phyloP scores from a whole-genome alignment of 2,329 filamentous ascomycete species.

The Cytospora chrysosperma region DNA sequence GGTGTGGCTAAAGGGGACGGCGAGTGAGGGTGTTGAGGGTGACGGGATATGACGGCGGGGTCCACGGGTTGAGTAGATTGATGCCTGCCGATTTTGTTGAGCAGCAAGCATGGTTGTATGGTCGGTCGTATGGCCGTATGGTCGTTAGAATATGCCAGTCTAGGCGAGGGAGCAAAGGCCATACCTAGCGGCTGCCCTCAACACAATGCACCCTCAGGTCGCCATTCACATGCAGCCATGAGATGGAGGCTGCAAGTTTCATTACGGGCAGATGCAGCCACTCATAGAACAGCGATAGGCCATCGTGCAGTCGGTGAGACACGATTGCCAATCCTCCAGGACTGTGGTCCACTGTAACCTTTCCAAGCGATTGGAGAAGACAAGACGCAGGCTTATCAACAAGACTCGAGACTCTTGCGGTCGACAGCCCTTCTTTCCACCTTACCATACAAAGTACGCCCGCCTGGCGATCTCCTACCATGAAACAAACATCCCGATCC shows the following conservation, averaged over 20 bases:
- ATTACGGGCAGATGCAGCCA: neutral
- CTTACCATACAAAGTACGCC: neutral
- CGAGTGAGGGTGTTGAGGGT: slow-evolving; percentile 42
- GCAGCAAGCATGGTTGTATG: neutral
- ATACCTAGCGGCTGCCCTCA: neutral
- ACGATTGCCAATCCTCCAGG: neutral
- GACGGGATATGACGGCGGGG: slow-evolving; percentile 27
- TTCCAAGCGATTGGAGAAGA: neutral
- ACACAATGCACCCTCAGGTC: neutral
- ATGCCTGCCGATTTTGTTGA: neutral
- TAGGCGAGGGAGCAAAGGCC: neutral
- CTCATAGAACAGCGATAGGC: neutral
- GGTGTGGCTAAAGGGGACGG: slow-evolving; percentile 51
- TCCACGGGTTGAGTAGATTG: too few species aligned
- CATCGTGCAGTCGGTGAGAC: neutral
- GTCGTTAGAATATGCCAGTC: neutral
- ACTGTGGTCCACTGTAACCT: neutral
- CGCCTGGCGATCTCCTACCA: neutral
- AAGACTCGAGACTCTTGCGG: neutral
- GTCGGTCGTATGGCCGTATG: too few species aligned
- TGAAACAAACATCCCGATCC: neutral
- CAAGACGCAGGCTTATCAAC: neutral
- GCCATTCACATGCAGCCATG: neutral
- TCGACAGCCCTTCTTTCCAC: neutral
- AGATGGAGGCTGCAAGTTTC: neutral